Evolutionary conservation across 805 yeast species (phyloP).

Genomic region (Kregervanrija pseudodelftensis): DNA sequence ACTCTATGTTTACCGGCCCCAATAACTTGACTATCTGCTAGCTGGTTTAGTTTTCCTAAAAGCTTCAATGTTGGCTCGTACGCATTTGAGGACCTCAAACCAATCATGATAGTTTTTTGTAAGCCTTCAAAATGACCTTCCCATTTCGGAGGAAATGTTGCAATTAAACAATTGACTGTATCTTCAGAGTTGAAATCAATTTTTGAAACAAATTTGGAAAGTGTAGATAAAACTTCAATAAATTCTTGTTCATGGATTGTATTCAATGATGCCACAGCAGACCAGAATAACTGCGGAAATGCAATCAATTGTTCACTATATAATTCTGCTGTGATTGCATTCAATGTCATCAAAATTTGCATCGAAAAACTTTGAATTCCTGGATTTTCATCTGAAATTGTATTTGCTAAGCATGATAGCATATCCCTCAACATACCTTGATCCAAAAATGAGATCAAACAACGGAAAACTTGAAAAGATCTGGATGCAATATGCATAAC

Average conservation of each 20-base stretch:
- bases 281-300: constrained; percentile 94
- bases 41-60: constrained; percentile 59
- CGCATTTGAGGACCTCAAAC: constrained; percentile 74
- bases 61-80: constrained; percentile 72
- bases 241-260: constrained; percentile 92
- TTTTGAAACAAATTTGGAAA: constrained; percentile 77
- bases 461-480: constrained; percentile 88
- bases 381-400: constrained; percentile 79
- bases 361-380: constrained; percentile 96
- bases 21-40: constrained; percentile 69
- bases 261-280: constrained; percentile 81
- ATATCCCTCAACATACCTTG: constrained; percentile 86
- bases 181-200: constrained; percentile 82
- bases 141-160: constrained; percentile 93
- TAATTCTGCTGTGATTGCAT: constrained; percentile 83
- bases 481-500: constrained; percentile 96
- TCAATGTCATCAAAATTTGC: constrained; percentile 94
- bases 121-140: constrained; percentile 90
- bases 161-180: constrained; percentile 71
- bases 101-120: constrained; percentile 71
- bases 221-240: constrained; percentile 75
- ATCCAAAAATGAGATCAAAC: constrained; percentile 73
- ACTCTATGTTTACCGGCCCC: constrained; percentile 66
- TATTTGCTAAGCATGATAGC: constrained; percentile 87
- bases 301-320: constrained; percentile 72